These are phyloP conservation scores for Leccinum pachyderme DNA, from an alignment of 1,284 basidiomycete genomes.

Conservation along the genomic window DNA sequence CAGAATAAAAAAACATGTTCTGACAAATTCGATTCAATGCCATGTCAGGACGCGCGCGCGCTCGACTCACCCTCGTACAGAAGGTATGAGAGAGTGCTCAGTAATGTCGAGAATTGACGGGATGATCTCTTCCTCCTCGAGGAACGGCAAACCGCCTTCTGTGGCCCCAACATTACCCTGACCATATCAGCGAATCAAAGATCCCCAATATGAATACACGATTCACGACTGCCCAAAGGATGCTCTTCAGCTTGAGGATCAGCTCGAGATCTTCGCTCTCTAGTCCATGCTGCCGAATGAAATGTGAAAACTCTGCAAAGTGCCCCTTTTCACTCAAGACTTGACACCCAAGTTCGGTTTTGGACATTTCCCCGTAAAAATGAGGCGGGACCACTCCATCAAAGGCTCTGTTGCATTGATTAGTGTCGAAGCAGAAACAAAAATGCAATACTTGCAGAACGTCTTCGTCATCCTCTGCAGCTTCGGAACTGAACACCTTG, in stretches of 20 bases:
- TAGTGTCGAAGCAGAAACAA: neutral
- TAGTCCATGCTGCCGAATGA: no score
- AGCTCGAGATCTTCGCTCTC: no score
- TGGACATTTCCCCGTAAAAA: slow-evolving; percentile 97
- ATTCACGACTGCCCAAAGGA: no score
- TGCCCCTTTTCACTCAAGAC: slow-evolving; percentile 89
- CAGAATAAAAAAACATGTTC: slow-evolving; percentile 92
- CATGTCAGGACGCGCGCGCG: neutral
- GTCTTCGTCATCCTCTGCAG: slow-evolving; percentile 65
- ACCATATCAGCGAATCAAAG: neutral
- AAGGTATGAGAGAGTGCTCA: slow-evolving; percentile 84
- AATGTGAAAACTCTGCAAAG: slow-evolving; percentile 56
- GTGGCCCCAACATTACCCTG: slow-evolving; percentile 95
- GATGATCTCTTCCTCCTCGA: slow-evolving; percentile 94
- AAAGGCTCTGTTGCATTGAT: slow-evolving; percentile 51
- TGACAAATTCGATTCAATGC: no score
- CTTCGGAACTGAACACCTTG: slow-evolving; percentile 64
- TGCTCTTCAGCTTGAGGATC: no score
- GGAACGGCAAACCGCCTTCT: slow-evolving; percentile 86
- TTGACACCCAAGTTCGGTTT: slow-evolving; percentile 92
- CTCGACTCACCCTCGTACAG: slow-evolving; percentile 81
- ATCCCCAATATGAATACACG: no score
- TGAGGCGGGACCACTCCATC: slow-evolving; percentile 91
- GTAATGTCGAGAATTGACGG: slow-evolving; percentile 90
- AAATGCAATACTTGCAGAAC: slow-evolving; percentile 44